Evolutionary conservation across 2,329 filamentous ascomycete genomes (phyloP).

Genomic region (Chaetomiaceae sp.): DNA sequence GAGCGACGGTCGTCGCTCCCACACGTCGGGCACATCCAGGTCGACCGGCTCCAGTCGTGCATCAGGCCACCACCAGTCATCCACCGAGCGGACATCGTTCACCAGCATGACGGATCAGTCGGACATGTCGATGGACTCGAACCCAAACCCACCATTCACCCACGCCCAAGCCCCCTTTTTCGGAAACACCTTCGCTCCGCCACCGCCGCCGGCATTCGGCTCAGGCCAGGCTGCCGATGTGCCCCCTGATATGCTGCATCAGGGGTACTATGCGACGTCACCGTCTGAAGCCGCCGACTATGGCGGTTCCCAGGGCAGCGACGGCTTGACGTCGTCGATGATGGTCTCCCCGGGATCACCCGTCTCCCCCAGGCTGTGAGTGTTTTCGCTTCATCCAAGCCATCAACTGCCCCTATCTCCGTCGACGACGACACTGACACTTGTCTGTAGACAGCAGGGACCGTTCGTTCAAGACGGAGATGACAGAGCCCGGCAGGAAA

Average conservation of each 20-base stretch:
- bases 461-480: background rate
- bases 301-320: background rate
- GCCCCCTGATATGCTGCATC: background rate
- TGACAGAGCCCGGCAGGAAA: background rate
- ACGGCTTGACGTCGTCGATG: conserved; percentile 1
- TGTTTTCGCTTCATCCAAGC: background rate
- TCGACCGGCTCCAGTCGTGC: background rate
- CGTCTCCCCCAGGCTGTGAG: background rate
- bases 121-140: background rate
- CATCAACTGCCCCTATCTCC: too few species aligned
- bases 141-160: background rate
- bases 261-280: background rate
- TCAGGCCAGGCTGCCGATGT: too few species aligned
- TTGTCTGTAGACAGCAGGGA: background rate
- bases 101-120: background rate
- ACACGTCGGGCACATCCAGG: background rate
- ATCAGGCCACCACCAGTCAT: background rate
- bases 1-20: background rate
- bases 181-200: background rate
- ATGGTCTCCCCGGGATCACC: background rate
- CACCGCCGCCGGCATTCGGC: background rate
- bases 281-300: background rate
- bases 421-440: background rate
- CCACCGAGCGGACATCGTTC: background rate
- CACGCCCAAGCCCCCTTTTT: background rate